Conservation (phyloP, 176 grass and related monocot species). For the Phoenix roebelenii region DNA sequence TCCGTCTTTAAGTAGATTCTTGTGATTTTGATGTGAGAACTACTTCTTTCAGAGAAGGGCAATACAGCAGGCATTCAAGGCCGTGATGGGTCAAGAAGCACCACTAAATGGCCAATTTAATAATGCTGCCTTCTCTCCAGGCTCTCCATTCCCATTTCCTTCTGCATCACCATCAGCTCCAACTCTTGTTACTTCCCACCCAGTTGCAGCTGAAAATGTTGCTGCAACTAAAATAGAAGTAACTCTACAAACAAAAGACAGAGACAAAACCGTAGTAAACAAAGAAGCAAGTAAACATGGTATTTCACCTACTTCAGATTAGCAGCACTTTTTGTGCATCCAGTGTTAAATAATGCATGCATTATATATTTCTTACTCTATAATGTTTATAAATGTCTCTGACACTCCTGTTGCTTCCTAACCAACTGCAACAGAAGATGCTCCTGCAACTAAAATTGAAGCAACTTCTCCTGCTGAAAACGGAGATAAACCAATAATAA, state of each 20-base stretch:
- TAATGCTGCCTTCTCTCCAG: constrained; percentile 43
- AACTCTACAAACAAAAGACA: no score
- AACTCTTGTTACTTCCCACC: constrained; percentile 28
- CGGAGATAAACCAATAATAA: no score
- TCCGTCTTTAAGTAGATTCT: not conserved
- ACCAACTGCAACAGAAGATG: constrained; percentile 50
- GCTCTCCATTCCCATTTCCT: constrained; percentile 69
- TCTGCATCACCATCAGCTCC: constrained; percentile 40
- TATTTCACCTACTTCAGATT: no score
- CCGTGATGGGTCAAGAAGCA: constrained; percentile 82
- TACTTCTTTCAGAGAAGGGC: constrained; percentile 48
- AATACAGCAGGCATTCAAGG: constrained; percentile 79
- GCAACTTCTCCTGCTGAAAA: no score
- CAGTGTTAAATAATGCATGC: no score
- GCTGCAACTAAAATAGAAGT: no score
- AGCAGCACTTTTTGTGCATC: no score
- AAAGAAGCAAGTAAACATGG: no score
- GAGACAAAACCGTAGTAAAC: no score
- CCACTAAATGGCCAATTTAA: constrained; percentile 28
- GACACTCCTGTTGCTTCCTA: constrained; percentile 25
- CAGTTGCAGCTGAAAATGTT: constrained; percentile 56
- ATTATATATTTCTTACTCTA: no score
- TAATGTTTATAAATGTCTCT: no score
- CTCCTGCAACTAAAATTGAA: constrained; percentile 1
- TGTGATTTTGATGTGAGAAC: no score